Evolutionary conservation across 192 early-diverging fungal species (phyloP), one percentile per base, ranked within the genome.

Genomic region (Umbelopsis isabellina): DNA sequence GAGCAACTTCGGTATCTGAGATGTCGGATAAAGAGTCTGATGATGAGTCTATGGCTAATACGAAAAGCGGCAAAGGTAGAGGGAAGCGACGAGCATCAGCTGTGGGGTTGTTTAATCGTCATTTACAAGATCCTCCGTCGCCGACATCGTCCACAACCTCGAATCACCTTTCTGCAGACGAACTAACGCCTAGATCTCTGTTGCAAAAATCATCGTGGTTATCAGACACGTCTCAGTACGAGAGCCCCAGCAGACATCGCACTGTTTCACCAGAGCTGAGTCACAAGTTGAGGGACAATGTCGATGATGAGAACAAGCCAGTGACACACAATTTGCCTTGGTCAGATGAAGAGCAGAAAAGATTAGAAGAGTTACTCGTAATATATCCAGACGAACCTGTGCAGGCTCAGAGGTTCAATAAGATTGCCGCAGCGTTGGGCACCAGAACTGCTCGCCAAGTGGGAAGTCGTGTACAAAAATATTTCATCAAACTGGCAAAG

Each of bases 401-500:
- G 27, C 88, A 86, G 20, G 88, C 88, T 15, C 82, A 88, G 49
- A 75, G 89, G 4, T 91, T 87, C 74, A 85, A 89, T 72, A 92
- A 90, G 73, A 92, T 91, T 49, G 86, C 88, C n/a, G 74, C 79
- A 21, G 89, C 89, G 3, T 68, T 92, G 55, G 89, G 89, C 49
- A 89, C 90, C 0, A 84, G 91, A 65, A 91, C 86, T 12, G 86
- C 89, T 58, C 82, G 86, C 11, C 91, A 92, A 68, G 91, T 92
- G 46, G 88, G 88, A 11, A 92, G 91, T 71, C 85, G 90, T 46
- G 87, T 92, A 23, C 91, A 92, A 81, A 92, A 92, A 73, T 91
- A 92, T 74, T 91, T 91, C 78, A 90, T 90, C 80, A 92, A 92
- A 75, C 71, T 92, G 48, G 84, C 83, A n/a, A 91, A 90, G 52